Conservation (phyloP, 2,329 filamentous ascomycete genomes). For the Penicillium aurantiogriseum region DNA sequence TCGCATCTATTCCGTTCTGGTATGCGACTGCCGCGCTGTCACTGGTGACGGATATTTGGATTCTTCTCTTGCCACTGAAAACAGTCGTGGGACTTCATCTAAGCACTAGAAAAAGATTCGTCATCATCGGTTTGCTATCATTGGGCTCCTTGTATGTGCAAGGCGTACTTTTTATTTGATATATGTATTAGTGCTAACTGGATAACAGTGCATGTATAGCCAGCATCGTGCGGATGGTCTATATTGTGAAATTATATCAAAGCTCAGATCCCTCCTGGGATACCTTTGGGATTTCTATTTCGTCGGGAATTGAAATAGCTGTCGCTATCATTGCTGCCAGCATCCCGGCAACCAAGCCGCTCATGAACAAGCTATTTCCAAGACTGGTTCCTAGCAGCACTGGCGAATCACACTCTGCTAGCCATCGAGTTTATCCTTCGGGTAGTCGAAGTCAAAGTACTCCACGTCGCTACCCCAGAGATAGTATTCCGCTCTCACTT, state of each 20-base stretch:
- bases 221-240: slow-evolving; percentile 12
- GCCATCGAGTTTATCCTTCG: not conserved
- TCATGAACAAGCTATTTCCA: not conserved
- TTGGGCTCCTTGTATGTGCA: not conserved
- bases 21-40: slow-evolving; percentile 5
- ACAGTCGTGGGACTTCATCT: not conserved
- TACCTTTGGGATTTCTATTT: slow-evolving; percentile 11
- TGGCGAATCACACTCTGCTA: not conserved
- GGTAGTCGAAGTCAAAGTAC: not conserved
- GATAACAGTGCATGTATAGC: slow-evolving; percentile 11
- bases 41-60: slow-evolving; percentile 13
- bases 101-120: not conserved
- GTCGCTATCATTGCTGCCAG: slow-evolving; percentile 1
- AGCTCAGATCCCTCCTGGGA: slow-evolving; percentile 12
- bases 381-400: not conserved
- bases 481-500: not conserved
- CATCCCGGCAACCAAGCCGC: not conserved
- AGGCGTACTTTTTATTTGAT: too few relatives aligned
- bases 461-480: not conserved
- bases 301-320: slow-evolving; percentile 4
- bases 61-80: slow-evolving; percentile 8
- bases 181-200: not conserved
- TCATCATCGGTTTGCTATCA: not conserved
- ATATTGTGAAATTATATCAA: slow-evolving; percentile 12
- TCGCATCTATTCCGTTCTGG: slow-evolving; percentile 7